phyloP scores from a whole-genome alignment of 441 rosid genomes.

The Adansonia madagascariensis region DNA sequence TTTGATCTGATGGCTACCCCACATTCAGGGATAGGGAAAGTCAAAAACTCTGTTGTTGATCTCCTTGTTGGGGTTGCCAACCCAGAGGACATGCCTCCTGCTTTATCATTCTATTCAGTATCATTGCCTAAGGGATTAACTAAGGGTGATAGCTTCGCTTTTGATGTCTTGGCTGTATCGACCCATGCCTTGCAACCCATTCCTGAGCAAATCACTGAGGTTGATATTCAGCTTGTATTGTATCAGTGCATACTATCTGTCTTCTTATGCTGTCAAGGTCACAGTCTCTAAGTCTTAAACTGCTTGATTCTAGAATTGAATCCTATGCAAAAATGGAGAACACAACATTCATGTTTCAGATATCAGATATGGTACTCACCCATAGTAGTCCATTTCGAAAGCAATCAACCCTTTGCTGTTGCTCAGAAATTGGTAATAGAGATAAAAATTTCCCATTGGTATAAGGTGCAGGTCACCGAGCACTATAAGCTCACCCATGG shows the following conservation, averaged over 20 bases:
- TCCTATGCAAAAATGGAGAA: constrained; percentile 76
- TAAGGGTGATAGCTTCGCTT: constrained; percentile 61
- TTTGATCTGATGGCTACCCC: constrained; percentile 57
- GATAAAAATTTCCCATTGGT: constrained; percentile 97
- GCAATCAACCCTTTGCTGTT: constrained; percentile 81
- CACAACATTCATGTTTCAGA: constrained; percentile 66
- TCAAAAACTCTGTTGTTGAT: constrained; percentile 42
- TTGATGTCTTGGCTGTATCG: constrained; percentile 63
- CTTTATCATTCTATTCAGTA: constrained; percentile 60
- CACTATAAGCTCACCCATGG: constrained; percentile 74
- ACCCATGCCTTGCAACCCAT: constrained; percentile 69
- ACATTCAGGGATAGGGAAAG: constrained; percentile 70
- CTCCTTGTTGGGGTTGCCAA: constrained; percentile 52
- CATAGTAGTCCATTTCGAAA: constrained; percentile 77
- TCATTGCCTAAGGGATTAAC: constrained; percentile 58
- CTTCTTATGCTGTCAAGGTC: constrained; percentile 71
- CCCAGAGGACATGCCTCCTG: constrained; percentile 63
- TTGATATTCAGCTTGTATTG: constrained; percentile 82
- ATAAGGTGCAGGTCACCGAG: constrained; percentile 85
- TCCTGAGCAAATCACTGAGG: constrained; percentile 90
- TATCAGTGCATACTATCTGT: constrained; percentile 71
- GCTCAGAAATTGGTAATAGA: constrained; percentile 80
- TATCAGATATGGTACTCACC: constrained; percentile 86
- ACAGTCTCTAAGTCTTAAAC: constrained; percentile 72
- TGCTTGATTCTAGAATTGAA: constrained; percentile 75